Evolutionary conservation across 208 protist species (phyloP), one percentile per base, ranked within the genome.

Genomic region (Leishmania turanica): DNA sequence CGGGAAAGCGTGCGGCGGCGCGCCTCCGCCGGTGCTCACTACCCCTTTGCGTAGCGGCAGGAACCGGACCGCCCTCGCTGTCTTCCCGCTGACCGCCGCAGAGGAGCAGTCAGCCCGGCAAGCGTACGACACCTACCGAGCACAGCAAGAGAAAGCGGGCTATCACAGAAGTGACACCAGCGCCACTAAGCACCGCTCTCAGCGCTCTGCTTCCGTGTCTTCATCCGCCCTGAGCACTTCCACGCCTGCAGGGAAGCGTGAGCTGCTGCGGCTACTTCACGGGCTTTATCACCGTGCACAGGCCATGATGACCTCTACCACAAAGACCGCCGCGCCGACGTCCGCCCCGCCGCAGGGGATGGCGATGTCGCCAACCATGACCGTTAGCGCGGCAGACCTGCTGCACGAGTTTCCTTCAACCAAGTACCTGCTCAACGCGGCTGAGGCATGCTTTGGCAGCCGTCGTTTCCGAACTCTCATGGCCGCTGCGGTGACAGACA

Each of bases 371-470:
- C 27, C 24, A 53, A 53, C 69, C 27, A 73, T 24, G 45, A 34
- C 11, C 21, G 27, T 15, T 51, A 37, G n/a, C 42, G 5, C 9
- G 13, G 21, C 24, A 31, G 21, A 37, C 27, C 11, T 34, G 21
- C 8, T 19, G 45, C 27, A n/a, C 40, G 7, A 17, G 53, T 15
- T 47, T 31, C 31, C 71, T 0, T 40, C 70, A 9, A 49, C 70
- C 2, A 53, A 34, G 62, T 47, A 77, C 53, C 71, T 86, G 24
- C 56, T 86, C 70, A 21, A n/a, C 3, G 42, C 62, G 11, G 82
- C 82, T 3, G 68, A 86, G 74, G 71, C 45, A 21, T 82, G 69
- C 21, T 71, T 86, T 27, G 82, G 82, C 21, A 77, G 74, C 0
- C 31, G 71, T 4, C 82, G 82, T 62, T 82, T 79, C 21, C 64